Base-by-base conservation (phyloP, 768 basidiomycete species). In the Xerocomellus chrysenteron region DNA sequence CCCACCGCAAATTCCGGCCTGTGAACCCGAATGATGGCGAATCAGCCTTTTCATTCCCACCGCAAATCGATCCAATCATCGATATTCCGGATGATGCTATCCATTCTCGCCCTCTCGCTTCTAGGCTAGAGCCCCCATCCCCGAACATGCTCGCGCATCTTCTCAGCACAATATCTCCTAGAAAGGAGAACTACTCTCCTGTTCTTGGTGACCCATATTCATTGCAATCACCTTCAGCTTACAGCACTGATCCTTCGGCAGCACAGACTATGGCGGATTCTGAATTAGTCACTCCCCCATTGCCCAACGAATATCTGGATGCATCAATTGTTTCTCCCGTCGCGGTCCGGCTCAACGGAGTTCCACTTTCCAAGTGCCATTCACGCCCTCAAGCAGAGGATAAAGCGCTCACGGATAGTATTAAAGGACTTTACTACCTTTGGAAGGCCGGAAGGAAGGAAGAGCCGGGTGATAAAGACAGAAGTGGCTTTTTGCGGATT, bases 371-470 rank as follows among this genome's bases (percentile, higher is more conserved):
- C 9, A 51, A 54, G 19, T 50, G n/a, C 12, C 32, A 14, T 13
- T 30, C 51, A 30, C 53, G 5, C 41, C 30, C 26, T 41, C 41
- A 50, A 13, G 63, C 66, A 47, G 71, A 61, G 19, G 74, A 77
- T 47, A 74, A 74, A 28, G 77, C 80, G 19, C 69, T 88, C 45
- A 76, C 73, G 40, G 78, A 82, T 37, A 76, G 80, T 33, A 78
- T 87, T 47, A 77, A 74, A 56, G 80, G 83, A 2, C 66, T 90
- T 40, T 87, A 82, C 67, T 73, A 68, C 30, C 76, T 88, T 21
- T 88, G 88, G 87, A 81, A 73, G 65, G 63, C 76, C 11, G 71
- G 76, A 30, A 73, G 68, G 47, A 61, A 55, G 49, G 66, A 54
- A 19, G 56, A 58, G 30, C 40, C 49, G 0, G 63, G 57, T 10